Conservation (phyloP, 805 yeast species). For the Metschnikowia vanudenii region DNA sequence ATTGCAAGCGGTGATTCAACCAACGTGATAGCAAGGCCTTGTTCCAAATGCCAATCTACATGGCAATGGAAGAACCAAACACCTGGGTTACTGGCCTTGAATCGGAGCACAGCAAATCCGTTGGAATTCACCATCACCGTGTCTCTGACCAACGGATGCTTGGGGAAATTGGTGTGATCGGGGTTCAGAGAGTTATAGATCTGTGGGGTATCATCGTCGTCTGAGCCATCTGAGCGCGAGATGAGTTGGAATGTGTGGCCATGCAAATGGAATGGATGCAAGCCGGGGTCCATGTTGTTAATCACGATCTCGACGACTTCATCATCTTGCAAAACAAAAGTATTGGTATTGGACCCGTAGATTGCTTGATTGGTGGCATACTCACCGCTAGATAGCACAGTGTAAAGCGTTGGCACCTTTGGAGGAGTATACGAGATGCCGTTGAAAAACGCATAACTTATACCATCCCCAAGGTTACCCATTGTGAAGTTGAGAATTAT, state of each 20-base stretch:
- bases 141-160: conserved; percentile 66
- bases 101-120: conserved; percentile 67
- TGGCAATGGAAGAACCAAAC: conserved; percentile 95
- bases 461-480: conserved; percentile 72
- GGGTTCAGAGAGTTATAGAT: conserved; percentile 45
- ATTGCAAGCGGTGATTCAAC: conserved; percentile 66
- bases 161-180: conserved; percentile 47
- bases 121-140: conserved; percentile 66
- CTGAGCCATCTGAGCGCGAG: conserved; percentile 49
- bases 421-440: conserved; percentile 63
- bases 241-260: conserved; percentile 70
- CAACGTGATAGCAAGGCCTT: conserved; percentile 71
- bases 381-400: conserved; percentile 62
- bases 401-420: conserved; percentile 65
- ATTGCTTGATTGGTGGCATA: conserved; percentile 55
- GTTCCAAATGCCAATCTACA: conserved; percentile 81
- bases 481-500: conserved; percentile 58
- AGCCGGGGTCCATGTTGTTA: conserved; percentile 77
- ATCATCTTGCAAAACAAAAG: conserved; percentile 55
- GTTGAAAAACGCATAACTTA: conserved; percentile 75
- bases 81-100: conserved; percentile 85
- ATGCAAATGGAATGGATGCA: conserved; percentile 77
- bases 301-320: conserved; percentile 74
- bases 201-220: conserved; percentile 54
- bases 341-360: conserved; percentile 70